Conservation (phyloP, 257 asterid genomes). For the Salvia splendens region DNA sequence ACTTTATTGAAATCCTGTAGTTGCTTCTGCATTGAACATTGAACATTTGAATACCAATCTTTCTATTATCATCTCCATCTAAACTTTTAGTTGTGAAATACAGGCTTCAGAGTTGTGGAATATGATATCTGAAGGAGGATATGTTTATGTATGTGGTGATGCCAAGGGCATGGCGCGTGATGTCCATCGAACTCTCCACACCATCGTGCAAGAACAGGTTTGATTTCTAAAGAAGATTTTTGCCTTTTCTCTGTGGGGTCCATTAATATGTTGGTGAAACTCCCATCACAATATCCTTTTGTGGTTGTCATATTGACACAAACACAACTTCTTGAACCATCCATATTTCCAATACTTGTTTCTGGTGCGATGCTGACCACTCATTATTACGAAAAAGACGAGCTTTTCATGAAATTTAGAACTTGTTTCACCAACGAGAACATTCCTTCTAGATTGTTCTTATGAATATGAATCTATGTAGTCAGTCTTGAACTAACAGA, state of each 20-base stretch:
- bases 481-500: background rate
- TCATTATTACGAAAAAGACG: too few species aligned
- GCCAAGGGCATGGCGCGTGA: conserved; percentile 99
- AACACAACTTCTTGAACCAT: too few species aligned
- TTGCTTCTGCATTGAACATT: background rate
- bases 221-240: background rate
- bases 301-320: too few species aligned
- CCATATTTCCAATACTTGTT: too few species aligned
- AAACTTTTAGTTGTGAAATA: background rate
- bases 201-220: conserved; percentile 91
- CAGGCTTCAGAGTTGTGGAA: conserved; percentile 89
- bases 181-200: conserved; percentile 95
- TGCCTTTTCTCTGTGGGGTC: too few species aligned
- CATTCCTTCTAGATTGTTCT: too few species aligned
- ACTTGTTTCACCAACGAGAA: too few species aligned
- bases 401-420: too few species aligned
- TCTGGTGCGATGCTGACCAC: too few species aligned
- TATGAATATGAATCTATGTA: background rate
- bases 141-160: too few species aligned
- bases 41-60: background rate
- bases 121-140: conserved; percentile 87
- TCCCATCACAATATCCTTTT: too few species aligned
- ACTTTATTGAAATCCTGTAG: background rate
- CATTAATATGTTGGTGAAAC: too few species aligned
- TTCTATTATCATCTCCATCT: background rate